Evolutionary conservation across 2,329 filamentous ascomycete species (phyloP).

Genomic region (Periconia macrospinosa): DNA sequence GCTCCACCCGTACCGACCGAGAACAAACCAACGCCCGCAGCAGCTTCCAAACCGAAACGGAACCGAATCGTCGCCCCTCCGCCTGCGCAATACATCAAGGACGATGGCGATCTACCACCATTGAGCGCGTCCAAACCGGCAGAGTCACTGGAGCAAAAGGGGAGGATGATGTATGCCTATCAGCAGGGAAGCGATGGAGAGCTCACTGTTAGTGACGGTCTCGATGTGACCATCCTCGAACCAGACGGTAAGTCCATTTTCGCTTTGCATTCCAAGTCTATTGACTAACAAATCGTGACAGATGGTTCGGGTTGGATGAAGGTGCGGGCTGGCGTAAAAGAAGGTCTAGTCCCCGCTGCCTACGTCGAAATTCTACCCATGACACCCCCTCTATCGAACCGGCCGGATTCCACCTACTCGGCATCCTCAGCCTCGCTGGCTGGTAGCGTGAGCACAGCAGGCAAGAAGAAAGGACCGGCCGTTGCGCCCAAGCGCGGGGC

Average conservation of each 20-base stretch:
- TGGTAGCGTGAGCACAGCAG: constrained; percentile 48
- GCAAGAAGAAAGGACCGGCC: constrained; percentile 86
- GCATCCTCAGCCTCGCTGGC: constrained; percentile 75
- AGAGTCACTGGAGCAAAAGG: constrained; percentile 62
- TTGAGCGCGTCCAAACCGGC: constrained; percentile 19
- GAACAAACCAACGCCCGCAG: constrained; percentile 35
- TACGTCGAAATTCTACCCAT: constrained; percentile 72
- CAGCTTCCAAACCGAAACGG: constrained; percentile 46
- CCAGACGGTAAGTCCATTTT: constrained; percentile 72
- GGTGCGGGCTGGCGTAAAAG: constrained; percentile 71
- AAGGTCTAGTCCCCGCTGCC: constrained; percentile 83
- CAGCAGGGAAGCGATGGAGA: constrained; percentile 81
- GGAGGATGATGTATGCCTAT: constrained; percentile 89
- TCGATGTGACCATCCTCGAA: constrained; percentile 76
- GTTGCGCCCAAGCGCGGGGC: constrained; percentile 89
- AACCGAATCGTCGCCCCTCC: constrained; percentile 85
- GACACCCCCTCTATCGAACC: constrained; percentile 43
- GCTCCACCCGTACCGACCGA: constrained; percentile 24
- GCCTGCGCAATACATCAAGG: constrained; percentile 75
- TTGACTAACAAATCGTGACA: constrained; percentile 44
- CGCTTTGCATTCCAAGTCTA: constrained; percentile 15
- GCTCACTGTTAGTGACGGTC: constrained; percentile 75
- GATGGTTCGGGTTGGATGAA: constrained; percentile 92
- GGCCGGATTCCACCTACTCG: constrained; percentile 65
- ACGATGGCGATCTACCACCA: constrained; percentile 54